Conservation (phyloP, 2,329 filamentous ascomycete species). For the Xylaria sp. region DNA sequence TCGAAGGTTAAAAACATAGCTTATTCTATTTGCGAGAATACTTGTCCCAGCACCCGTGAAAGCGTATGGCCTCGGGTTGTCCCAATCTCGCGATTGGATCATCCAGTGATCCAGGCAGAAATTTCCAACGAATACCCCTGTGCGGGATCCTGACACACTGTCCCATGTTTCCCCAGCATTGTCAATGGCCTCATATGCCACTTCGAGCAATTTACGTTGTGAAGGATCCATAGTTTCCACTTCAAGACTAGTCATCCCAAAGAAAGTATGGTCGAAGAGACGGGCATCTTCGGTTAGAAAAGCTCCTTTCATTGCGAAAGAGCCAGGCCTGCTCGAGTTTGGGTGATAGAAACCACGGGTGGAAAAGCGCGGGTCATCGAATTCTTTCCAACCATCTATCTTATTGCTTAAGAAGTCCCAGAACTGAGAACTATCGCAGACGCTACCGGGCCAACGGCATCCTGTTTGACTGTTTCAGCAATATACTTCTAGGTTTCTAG, state of each 20-base stretch:
- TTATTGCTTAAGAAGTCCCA: slow-evolving; percentile 12
- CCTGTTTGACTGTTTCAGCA: background rate
- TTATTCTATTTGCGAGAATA: slow-evolving; percentile 35
- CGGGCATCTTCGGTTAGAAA: slow-evolving; percentile 33
- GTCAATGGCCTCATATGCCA: slow-evolving; percentile 43
- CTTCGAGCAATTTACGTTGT: slow-evolving; percentile 44
- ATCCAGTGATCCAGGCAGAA: slow-evolving; percentile 35
- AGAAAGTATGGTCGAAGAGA: slow-evolving; percentile 46
- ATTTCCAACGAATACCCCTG: slow-evolving; percentile 42
- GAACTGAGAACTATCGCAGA: background rate
- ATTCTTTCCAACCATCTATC: background rate
- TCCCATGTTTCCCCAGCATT: slow-evolving; percentile 36
- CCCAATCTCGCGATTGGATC: slow-evolving; percentile 30
- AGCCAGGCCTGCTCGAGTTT: background rate
- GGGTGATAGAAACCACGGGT: slow-evolving; percentile 8
- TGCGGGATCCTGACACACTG: slow-evolving; percentile 24
- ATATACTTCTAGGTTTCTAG: background rate
- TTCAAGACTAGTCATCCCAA: slow-evolving; percentile 42
- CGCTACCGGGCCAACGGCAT: slow-evolving; percentile 21
- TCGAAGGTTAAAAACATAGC: slow-evolving; percentile 40
- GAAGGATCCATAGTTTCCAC: slow-evolving; percentile 44
- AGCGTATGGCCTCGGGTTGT: slow-evolving; percentile 25
- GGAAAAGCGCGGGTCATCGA: slow-evolving; percentile 8
- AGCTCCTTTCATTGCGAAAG: background rate
- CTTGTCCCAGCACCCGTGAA: slow-evolving; percentile 16